Evolutionary conservation across 257 asterid species (phyloP), one percentile per base, ranked within the genome.

Genomic region (Jasminum sambac): DNA sequence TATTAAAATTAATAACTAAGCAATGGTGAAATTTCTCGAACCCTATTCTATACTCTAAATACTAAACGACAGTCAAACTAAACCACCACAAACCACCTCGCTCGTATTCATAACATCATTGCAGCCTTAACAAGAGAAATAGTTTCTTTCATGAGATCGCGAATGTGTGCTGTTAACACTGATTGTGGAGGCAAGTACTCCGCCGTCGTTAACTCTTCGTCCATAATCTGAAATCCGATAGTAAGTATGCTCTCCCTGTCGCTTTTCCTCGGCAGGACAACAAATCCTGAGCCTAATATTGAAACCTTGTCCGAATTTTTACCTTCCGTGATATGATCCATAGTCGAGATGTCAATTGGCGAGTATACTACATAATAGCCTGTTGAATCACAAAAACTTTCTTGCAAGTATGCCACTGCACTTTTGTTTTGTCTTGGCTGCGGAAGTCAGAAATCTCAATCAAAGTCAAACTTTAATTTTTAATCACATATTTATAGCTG

Each of bases 221-320:
- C 88, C 70, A 86, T 65, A 46, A 84, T 58, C 64, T 84, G 74
- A 71, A 84, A 82, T 40, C 78, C 77, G 8, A 84, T 63, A 14
- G 88, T 78, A n/a, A 86, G 84, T 39, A 84, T 63, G 46, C 85
- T 80, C 36, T 58, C 70, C 26, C 75, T 64, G 19, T 34, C 58
- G 2, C 2, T 52, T 14, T 41, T 50, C 19, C 74, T 71, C 0
- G 88, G 88, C 10, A 84, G 65, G 58, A 87, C 71, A 13, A 71
- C 69, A 62, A 87, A 76, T 25, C 92, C 90, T 5, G 84, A 77
- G 12, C 90, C 83, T 64, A 84, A 66, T 44, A 84, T 73, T 25
- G 74, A 76, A 16, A 83, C 88, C 42, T 44, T 2, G 30, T 84
- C 88, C 8, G 74, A 38, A 64, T 76, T 52, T 39, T 79, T 74